Evolutionary conservation across 768 basidiomycete species (phyloP).

Genomic region (Udeniomyces megalosporus): DNA sequence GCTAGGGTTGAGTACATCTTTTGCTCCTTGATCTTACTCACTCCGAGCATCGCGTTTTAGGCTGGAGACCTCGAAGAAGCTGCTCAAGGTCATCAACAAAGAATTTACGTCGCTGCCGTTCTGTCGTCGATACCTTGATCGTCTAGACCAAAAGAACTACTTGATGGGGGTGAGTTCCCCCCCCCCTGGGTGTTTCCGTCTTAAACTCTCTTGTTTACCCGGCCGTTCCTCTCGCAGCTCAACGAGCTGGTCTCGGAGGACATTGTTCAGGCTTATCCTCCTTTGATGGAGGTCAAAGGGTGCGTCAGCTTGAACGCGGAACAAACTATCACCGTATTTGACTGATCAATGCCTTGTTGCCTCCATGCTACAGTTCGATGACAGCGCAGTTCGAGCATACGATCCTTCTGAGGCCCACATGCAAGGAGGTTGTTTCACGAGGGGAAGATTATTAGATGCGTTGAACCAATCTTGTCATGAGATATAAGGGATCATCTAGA

Average conservation of each 20-base stretch:
- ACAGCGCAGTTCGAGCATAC: slow-evolving; percentile 61
- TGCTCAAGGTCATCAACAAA: slow-evolving; percentile 73
- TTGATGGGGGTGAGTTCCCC: slow-evolving; percentile 51
- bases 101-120: slow-evolving; percentile 92
- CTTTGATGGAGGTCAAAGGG: slow-evolving; percentile 65
- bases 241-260: slow-evolving; percentile 77
- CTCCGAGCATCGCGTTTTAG: slow-evolving; percentile 37
- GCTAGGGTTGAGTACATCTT: too few species aligned
- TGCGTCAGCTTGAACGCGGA: too few species aligned
- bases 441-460: slow-evolving; percentile 33
- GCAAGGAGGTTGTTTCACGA: slow-evolving; percentile 36
- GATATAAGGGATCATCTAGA: background rate
- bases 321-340: too few species aligned
- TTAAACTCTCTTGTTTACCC: too few species aligned
- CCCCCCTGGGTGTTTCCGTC: slow-evolving; percentile 20
- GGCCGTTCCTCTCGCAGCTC: too few species aligned
- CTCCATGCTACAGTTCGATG: slow-evolving; percentile 38
- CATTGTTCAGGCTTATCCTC: slow-evolving; percentile 83
- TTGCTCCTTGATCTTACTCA: too few species aligned
- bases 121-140: slow-evolving; percentile 87
- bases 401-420: slow-evolving; percentile 34
- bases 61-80: slow-evolving; percentile 63
- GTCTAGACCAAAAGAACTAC: slow-evolving; percentile 81
- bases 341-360: too few species aligned
- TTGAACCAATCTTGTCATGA: background rate